A percentile compares a stretch with the other conserved stretches of the same genome.
Evolutionary conservation across 148 eudicot genomes (phyloP).

Genomic region (Fagopyrum esculentum): DNA sequence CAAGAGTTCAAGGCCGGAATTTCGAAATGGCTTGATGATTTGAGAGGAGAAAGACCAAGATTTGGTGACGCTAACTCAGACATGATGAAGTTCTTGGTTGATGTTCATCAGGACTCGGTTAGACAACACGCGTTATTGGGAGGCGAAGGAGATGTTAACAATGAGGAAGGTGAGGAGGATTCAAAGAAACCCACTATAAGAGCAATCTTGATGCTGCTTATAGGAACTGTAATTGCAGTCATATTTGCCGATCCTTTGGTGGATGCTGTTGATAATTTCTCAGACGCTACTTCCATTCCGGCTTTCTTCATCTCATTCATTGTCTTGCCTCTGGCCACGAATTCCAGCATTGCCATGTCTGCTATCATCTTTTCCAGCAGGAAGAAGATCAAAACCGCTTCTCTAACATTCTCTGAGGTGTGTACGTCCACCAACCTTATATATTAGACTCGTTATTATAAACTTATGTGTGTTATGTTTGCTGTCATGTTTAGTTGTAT

Average conservation of each 20-base stretch:
- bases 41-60: background rate
- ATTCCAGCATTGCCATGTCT: constrained; percentile 79
- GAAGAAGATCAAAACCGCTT: constrained; percentile 69
- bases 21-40: constrained; percentile 29
- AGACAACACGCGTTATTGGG: constrained; percentile 44
- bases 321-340: constrained; percentile 64
- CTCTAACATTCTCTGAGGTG: constrained; percentile 91
- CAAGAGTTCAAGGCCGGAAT: constrained; percentile 55
- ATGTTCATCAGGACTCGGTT: constrained; percentile 26
- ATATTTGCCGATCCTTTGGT: constrained; percentile 88
- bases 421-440: background rate
- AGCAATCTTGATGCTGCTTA: constrained; percentile 45
- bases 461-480: background rate
- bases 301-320: constrained; percentile 90
- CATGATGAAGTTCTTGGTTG: constrained; percentile 33
- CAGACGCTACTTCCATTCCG: constrained; percentile 77
- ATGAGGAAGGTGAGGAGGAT: constrained; percentile 31
- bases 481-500: constrained; percentile 37
- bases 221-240: constrained; percentile 74
- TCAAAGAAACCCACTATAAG: constrained; percentile 42
- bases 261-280: constrained; percentile 75
- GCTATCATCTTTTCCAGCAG: constrained; percentile 81
- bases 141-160: constrained; percentile 19
- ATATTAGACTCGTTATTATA: background rate
- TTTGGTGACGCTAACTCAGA: background rate